Percentiles rank a stretch among this genome's conserved stretches.
phyloP scores from a whole-genome alignment of 2,329 filamentous ascomycete species.

The Ophiostoma novo-ulmi region DNA sequence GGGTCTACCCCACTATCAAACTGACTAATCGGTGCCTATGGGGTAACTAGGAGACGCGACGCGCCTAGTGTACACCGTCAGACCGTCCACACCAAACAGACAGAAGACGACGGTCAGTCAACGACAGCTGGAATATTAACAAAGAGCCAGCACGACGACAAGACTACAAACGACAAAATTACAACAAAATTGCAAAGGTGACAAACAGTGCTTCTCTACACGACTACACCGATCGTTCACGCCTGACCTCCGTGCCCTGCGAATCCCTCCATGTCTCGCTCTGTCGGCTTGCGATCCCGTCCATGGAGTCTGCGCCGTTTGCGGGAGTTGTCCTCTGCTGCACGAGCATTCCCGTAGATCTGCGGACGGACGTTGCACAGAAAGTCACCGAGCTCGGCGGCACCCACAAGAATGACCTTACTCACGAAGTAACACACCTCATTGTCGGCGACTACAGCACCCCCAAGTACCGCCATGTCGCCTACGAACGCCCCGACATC shows the following conservation, averaged over 20 bases:
- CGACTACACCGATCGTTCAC: background rate
- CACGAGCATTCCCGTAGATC: constrained; percentile 74
- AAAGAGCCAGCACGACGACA: background rate
- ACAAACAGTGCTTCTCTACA: background rate
- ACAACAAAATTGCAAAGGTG: too few species aligned
- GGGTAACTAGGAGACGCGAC: background rate
- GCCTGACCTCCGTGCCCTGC: background rate
- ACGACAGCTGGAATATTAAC: background rate
- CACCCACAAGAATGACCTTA: constrained; percentile 81
- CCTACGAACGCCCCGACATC: constrained; percentile 80
- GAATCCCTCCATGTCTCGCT: constrained; percentile 22
- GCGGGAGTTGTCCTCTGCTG: constrained; percentile 76
- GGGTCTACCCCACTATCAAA: background rate
- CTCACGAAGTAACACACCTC: constrained; percentile 92
- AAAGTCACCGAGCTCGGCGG: constrained; percentile 79
- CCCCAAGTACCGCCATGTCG: constrained; percentile 92
- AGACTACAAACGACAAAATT: too few species aligned
- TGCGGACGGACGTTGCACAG: constrained; percentile 55
- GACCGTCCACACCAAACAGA: background rate
- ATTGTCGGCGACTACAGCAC: constrained; percentile 86
- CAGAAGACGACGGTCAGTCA: background rate
- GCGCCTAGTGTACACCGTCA: background rate
- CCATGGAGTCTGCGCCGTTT: constrained; percentile 39
- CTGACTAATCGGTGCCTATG: background rate
- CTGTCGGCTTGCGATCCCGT: constrained; percentile 14